A percentile compares a stretch with the other conserved stretches of the same genome.
Evolutionary conservation across 441 rosid species (phyloP).

Genomic region (Hura crepitans): DNA sequence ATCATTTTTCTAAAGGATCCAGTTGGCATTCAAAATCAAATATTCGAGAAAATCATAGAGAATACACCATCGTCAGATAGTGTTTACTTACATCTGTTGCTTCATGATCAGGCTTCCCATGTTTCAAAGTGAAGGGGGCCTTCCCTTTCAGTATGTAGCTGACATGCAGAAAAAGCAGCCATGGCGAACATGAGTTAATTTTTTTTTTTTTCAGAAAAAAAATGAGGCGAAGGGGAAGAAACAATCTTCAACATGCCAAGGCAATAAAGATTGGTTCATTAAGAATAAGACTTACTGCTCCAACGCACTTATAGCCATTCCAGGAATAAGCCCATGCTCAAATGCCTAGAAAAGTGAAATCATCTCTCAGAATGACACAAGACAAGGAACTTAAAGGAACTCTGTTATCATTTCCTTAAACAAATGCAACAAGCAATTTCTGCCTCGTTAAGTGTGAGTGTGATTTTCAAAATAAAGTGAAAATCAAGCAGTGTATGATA

Average conservation of each 20-base stretch:
- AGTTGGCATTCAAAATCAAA: not conserved
- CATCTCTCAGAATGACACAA: slow-evolving; percentile 18
- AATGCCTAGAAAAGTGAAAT: slow-evolving; percentile 55
- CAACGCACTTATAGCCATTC: slow-evolving; percentile 68
- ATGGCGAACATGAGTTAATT: slow-evolving; percentile 1
- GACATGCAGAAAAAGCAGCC: slow-evolving; percentile 28
- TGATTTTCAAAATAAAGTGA: too few relatives aligned
- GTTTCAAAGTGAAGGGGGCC: slow-evolving; percentile 70
- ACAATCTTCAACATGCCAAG: slow-evolving; percentile 7
- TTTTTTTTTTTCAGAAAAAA: too few relatives aligned
- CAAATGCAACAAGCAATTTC: not conserved
- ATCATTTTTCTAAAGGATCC: not conserved
- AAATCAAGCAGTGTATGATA: too few relatives aligned
- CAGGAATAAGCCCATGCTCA: slow-evolving; percentile 83
- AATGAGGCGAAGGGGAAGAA: not conserved
- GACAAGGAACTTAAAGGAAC: not conserved
- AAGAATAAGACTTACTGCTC: slow-evolving; percentile 64
- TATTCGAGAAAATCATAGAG: not conserved
- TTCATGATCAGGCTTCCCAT: slow-evolving; percentile 89
- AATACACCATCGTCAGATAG: not conserved
- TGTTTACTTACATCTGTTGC: slow-evolving; percentile 63
- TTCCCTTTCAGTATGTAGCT: slow-evolving; percentile 82
- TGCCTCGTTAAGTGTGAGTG: not conserved
- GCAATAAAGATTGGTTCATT: slow-evolving; percentile 11
- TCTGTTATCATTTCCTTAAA: not conserved